phyloP scores from a whole-genome alignment of 106 monocot species.

The Chionographis japonica region DNA sequence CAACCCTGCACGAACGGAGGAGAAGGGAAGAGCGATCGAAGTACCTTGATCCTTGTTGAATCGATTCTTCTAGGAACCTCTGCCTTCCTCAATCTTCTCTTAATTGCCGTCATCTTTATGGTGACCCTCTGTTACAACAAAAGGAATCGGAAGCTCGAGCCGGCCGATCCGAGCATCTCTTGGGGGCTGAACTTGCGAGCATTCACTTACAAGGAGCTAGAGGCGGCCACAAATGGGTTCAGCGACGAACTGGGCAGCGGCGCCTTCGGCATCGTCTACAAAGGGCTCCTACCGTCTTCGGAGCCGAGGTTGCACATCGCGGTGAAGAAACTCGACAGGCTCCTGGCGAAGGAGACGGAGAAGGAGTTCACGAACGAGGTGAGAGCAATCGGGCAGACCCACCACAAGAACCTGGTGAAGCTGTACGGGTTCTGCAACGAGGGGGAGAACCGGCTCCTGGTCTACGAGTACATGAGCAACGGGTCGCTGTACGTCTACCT shows the following conservation, averaged over 20 bases:
- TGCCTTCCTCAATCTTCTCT: neutral
- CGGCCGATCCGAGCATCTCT: neutral
- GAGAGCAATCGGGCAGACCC: constrained; percentile 22
- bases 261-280: constrained; percentile 16
- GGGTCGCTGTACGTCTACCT: constrained; percentile 25
- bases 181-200: neutral
- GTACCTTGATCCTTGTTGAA: no score
- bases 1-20: neutral
- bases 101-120: neutral
- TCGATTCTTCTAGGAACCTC: neutral
- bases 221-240: constrained; percentile 11
- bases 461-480: constrained; percentile 36
- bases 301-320: constrained; percentile 16
- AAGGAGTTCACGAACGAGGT: constrained; percentile 32
- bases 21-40: neutral
- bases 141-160: neutral
- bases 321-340: constrained; percentile 13
- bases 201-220: constrained; percentile 8
- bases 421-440: constrained; percentile 41
- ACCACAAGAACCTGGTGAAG: constrained; percentile 41
- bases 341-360: neutral
- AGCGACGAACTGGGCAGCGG: constrained; percentile 21
- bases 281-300: constrained; percentile 5
- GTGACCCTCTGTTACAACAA: neutral
- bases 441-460: constrained; percentile 18